Base-by-base conservation (phyloP, 257 asterid species). In the Gentiana straminea region DNA sequence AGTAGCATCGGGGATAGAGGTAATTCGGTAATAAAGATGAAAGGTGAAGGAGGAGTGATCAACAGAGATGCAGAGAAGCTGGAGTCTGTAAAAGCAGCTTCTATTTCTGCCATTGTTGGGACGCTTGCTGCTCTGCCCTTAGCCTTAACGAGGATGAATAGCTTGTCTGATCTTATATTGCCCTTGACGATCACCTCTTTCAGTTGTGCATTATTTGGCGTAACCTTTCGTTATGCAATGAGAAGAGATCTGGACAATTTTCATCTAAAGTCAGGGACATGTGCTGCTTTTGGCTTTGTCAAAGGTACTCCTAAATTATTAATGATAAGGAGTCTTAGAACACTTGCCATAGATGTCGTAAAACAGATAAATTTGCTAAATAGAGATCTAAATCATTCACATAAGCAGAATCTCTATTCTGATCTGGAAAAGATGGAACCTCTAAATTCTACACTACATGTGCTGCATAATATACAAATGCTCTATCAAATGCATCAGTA, bases 181-280 rank as follows among this genome's bases (percentile, higher is more conserved):
- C 88, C 94, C 39, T 70, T 88, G 39, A 82, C 80, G n/a, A 74
- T 85, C 68, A 81, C 90, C 56, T 84, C 80, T 45, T 51, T 77
- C 54, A 75, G 94, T 36, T 91, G 95, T 66, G 94, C 97, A 33
- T 75, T 91, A 51, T 91, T 76, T 70, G 97, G 97, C 46, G 90
- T 81, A 35, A 91, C 97, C 62, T 88, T 75, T 58, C 86, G 97
- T 5, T 85, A 87, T 78, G 94, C 86, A 7, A 58, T 91, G 51
- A 78, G 97, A 76, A 72, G 95, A 73, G 93, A 91, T 72, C 70
- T 85, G 81, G 94, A 85, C 58, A 66, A 88, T 71, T 72, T 74
- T 66, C 93, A 88, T 49, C 86, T 88, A 58, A 91, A 91, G 75
- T 69, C 94, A 6, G 98, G 98, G 66, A 75, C 88, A 43, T 67